Evolutionary conservation across 306 rosid species (phyloP), one percentile per base, ranked within the genome.

Genomic region (Datisca glomerata): DNA sequence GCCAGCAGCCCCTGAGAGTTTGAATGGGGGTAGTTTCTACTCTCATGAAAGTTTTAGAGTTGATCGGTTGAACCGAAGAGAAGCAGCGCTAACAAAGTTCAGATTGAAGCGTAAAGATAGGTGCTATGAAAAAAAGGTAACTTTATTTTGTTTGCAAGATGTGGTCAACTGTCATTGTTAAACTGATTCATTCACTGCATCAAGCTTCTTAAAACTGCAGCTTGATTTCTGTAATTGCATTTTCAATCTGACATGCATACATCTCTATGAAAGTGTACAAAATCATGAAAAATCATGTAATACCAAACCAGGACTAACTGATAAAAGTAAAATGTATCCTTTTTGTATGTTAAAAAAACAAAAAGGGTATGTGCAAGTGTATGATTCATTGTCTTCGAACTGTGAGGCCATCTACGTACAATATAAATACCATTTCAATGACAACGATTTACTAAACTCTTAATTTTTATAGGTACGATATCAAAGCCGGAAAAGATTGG

Each of bases 51-150:
- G 61, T 27, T 40, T 44, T 45, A 47, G 60, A 61, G 56, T 74
- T 37, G 66, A 53, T 44, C 63, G 45, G 31, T 41, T 59, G 17
- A 74, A 65, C 60, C 81, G 56, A 43, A 85, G 93, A 57, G 77
- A 85, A 74, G 93, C 85, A 21, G 86, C 85, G 37, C 68, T 80
- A 44, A 53, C 60, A 11, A 85, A 74, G 70, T 80, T 74, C 60
- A 56, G 78, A 17, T 51, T 76, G 67, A 80, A 85, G 63, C 61
- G 85, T 33, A 80, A 74, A 54, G 82, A 74, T 55, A 55, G 89
- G 58, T 74, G 79, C 73, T 85, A 18, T 39, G 66, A 48, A 57
- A 85, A 77, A 61, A 85, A 85, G 93, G 96, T 85, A 68, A 17
- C 32, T 16, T 28, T 17, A 15, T 45, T 40, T 43, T 3, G 25